phyloP scores from a whole-genome alignment of 108 stramenopile genomes.

The Nitzschia palea region DNA sequence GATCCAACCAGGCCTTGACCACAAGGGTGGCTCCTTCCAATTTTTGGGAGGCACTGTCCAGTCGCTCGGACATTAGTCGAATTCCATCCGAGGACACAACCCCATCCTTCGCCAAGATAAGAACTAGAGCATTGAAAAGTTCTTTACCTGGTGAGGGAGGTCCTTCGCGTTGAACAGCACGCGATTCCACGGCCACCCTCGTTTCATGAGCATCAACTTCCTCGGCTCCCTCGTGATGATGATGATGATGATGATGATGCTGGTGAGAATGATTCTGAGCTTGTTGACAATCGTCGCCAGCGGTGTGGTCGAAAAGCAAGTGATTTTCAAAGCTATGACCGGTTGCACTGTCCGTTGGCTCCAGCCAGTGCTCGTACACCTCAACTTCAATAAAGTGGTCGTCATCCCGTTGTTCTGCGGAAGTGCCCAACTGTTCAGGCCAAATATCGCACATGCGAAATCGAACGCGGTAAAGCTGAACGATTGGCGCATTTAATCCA shows the following conservation, averaged over 20 bases:
- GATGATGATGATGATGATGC: slow-evolving; percentile 17
- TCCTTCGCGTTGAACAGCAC: slow-evolving; percentile 38
- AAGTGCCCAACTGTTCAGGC: slow-evolving; percentile 11
- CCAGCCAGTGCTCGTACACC: slow-evolving; percentile 60
- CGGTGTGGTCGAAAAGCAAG: slow-evolving; percentile 33
- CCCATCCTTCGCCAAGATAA: slow-evolving; percentile 26
- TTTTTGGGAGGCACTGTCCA: slow-evolving; percentile 37
- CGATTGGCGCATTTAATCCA: slow-evolving; percentile 31
- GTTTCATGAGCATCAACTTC: slow-evolving; percentile 36
- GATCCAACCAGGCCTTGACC: slow-evolving; percentile 53
- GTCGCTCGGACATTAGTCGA: slow-evolving; percentile 34
- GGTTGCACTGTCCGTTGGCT: slow-evolving; percentile 8
- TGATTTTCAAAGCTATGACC: slow-evolving; percentile 37
- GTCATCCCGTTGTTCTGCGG: neutral
- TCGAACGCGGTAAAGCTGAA: slow-evolving; percentile 43
- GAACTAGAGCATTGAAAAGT: slow-evolving; percentile 34
- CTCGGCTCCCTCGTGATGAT: slow-evolving; percentile 23
- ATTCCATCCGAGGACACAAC: slow-evolving; percentile 39
- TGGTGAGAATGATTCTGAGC: slow-evolving; percentile 10
- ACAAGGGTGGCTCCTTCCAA: slow-evolving; percentile 44
- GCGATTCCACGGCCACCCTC: slow-evolving; percentile 31
- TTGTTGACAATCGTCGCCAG: slow-evolving; percentile 25
- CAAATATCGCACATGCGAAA: slow-evolving; percentile 16
- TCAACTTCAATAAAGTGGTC: slow-evolving; percentile 47
- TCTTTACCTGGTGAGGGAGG: slow-evolving; percentile 38